Evolutionary conservation across 1,139 yeast species (phyloP), one percentile per base, ranked within the genome.

Genomic region (Zhuliangozyma blackwelliae): DNA sequence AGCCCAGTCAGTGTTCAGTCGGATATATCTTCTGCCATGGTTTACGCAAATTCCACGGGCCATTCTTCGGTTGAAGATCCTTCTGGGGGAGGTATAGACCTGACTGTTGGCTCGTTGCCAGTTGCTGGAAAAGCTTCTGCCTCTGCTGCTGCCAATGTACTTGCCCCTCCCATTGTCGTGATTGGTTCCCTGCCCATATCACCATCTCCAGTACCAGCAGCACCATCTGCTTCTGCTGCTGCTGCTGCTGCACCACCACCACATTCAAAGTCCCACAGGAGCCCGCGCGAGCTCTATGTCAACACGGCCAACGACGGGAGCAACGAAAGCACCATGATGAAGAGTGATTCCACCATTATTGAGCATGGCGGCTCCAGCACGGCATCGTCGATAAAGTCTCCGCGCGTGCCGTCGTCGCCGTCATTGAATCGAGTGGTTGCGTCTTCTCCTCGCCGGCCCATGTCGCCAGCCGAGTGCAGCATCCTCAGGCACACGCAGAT

Each of bases 401-500:
- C 27, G 2, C 7, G 7, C 11, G 3, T 25, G 11, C 11, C 27
- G 12, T n/a, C 27, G 12, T n/a, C 7, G 10, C 23, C 23, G 9
- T 22, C 23, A 7, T 22, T 22, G 16, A 16, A 16, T 16, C 16
- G 16, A 16, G 16, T 16, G 16, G n/a, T 5, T 23, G 26, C 26
- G 10, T n/a, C 27, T 3, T n/a, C 12, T 6, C 7, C 5, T 41
- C 55, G 4, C 55, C 64, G 66, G 28, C 57, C 58, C 3, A 45
- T 57, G 37, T 57, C 67, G 4, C 55, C 63, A 2, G 52, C 57
- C n/a, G 67, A 61, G 42, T 53, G 52, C 32, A 51, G 48, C 38
- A 47, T 62, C n/a, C 49, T 61, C 34, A 52, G 50, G 27, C 48
- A 50, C 34, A 63, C 69, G 3, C 51, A 47, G 36, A 63, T 64